Evolutionary conservation across 768 basidiomycete genomes (phyloP).

Genomic region (Ramaria rubella): DNA sequence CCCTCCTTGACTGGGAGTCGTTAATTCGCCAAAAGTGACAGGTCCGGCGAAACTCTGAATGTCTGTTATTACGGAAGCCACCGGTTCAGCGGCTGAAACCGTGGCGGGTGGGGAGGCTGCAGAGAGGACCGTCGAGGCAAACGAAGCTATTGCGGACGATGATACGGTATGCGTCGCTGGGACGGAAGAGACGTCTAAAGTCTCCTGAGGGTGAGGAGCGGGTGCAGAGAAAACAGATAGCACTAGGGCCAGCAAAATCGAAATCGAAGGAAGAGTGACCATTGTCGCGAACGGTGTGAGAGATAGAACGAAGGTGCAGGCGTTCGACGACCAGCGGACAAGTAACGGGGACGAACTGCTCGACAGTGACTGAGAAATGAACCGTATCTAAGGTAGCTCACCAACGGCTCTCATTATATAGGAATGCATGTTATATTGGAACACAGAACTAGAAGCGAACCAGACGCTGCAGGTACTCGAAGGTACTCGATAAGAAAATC

Average conservation of each 20-base stretch:
- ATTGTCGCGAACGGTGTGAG: background rate
- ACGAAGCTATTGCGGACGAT: background rate
- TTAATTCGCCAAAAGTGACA: conserved; percentile 5
- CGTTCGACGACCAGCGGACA: background rate
- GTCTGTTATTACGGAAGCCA: background rate
- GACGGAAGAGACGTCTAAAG: background rate
- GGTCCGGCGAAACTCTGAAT: background rate
- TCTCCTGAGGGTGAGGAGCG: background rate
- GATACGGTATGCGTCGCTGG: background rate
- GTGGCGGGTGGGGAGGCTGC: background rate
- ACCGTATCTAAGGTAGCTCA: too few relatives aligned
- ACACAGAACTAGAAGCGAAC: background rate
- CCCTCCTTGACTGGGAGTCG: conserved; percentile 3
- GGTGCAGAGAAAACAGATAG: background rate
- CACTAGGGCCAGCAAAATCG: background rate
- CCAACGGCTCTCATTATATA: background rate
- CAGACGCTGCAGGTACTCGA: too few relatives aligned
- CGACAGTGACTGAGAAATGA: background rate
- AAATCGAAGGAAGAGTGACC: background rate
- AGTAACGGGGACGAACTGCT: background rate
- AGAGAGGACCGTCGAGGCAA: background rate
- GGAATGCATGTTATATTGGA: background rate
- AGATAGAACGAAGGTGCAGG: background rate
- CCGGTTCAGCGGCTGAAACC: background rate
- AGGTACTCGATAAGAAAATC: too few relatives aligned